A percentile compares a stretch with the other conserved stretches of the same genome.
phyloP scores from a whole-genome alignment of 1,284 basidiomycete species.

The Moesziomyces globuligerus region DNA sequence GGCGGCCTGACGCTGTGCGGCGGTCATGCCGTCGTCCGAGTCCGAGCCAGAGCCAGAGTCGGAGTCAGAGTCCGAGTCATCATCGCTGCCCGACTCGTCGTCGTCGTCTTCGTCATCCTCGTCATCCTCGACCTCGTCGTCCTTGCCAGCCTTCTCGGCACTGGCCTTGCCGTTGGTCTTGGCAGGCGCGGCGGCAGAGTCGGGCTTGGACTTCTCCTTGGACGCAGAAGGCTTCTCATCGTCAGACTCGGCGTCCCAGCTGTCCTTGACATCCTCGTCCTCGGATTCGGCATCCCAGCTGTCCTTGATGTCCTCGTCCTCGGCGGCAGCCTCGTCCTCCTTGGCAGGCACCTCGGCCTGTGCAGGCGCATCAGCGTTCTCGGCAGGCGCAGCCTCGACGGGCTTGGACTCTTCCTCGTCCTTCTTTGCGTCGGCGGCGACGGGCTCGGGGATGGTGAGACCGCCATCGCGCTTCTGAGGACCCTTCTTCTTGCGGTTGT shows the following conservation, averaged over 20 bases:
- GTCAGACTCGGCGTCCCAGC: slow-evolving; percentile 73
- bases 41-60: slow-evolving; percentile 59
- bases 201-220: slow-evolving; percentile 23
- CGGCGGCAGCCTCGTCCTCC: slow-evolving; percentile 60
- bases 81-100: slow-evolving; percentile 71
- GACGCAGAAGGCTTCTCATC: slow-evolving; percentile 67
- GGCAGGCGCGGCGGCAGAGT: slow-evolving; percentile 38
- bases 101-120: slow-evolving; percentile 62
- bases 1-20: slow-evolving; percentile 73
- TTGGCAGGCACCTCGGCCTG: slow-evolving; percentile 60
- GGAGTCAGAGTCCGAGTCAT: slow-evolving; percentile 74
- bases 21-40: slow-evolving; percentile 67
- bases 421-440: slow-evolving; percentile 22
- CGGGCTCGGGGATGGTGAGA: slow-evolving; percentile 45
- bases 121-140: slow-evolving; percentile 18
- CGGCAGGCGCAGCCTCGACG: slow-evolving; percentile 9
- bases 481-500: slow-evolving; percentile 82
- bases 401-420: slow-evolving; percentile 14
- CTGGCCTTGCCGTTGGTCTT: slow-evolving; percentile 22
- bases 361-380: slow-evolving; percentile 47
- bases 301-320: slow-evolving; percentile 50
- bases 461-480: slow-evolving; percentile 70
- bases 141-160: slow-evolving; percentile 13
- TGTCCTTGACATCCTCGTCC: slow-evolving; percentile 67
- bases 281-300: slow-evolving; percentile 45